Evolutionary conservation across 2,329 filamentous ascomycete genomes (phyloP), one percentile per base, ranked within the genome.

Genomic region (Meredithiella fracta): DNA sequence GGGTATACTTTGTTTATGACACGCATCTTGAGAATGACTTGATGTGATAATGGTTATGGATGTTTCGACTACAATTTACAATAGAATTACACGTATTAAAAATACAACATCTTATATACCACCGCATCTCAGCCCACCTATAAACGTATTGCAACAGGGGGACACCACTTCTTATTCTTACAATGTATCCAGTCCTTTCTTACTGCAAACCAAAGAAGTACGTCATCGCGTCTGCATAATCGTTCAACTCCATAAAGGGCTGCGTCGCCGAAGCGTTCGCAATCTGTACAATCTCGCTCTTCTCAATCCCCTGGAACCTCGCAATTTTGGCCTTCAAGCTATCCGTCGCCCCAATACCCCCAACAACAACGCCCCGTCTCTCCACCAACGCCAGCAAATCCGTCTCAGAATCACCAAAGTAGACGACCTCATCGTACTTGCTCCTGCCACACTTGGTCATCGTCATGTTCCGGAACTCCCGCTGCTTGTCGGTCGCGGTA

Each of bases 341-440:
- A 60, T n/a, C 61, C 65, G 3, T 58, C 61, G 55, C 37, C 53
- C 58, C 66, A 66, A 15, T 65, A 61, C 38, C 70, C 62, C 72
- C 68, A 40, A 80, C 68, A 44, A 75, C 70, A 22, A 79, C 65
- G 3, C 76, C 77, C 4, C 66, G 65, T 1, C 63, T 65, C 22
- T 64, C 62, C 3, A 77, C 60, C 38, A 80, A 64, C 58, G 77
- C 80, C 62, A 73, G 71, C 56, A 80, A 64, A 62, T 80, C 77
- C 1, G 77, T 79, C 1, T 70, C 70, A 26, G 77, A 78, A 63
- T 80, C 77, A 6, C 77, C 77, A 63, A 79, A 72, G 65, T 80
- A 80, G n/a, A 76, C 63, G n/a, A 68, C 62, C 56, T 60, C 56
- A 1, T 57, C 60, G 14, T 52, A 52, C 50, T 23, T 37, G 14